Percentiles rank a stretch among this genome's conserved stretches.
These are phyloP conservation scores for Dillenia suffruticosa DNA, from an alignment of 164 flowering plant species.

Conservation along the genomic window DNA sequence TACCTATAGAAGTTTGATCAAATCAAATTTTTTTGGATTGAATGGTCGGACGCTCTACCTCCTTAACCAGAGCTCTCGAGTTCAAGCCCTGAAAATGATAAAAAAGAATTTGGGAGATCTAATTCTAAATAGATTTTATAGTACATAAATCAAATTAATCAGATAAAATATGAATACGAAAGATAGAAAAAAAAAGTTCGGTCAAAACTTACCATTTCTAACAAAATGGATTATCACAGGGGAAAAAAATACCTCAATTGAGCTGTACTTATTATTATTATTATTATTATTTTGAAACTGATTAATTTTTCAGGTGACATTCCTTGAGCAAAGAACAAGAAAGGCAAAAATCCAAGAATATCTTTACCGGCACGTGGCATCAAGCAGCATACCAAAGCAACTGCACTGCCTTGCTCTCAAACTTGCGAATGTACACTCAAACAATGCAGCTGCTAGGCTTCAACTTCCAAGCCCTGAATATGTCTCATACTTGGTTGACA, in stretches of 20 bases:
- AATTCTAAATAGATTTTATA: no score
- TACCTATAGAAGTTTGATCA: no score
- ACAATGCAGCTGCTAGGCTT: constrained; percentile 79
- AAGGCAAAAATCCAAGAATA: constrained; percentile 88
- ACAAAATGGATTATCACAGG: no score
- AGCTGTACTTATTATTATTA: neutral
- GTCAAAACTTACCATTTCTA: no score
- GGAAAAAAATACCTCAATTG: neutral
- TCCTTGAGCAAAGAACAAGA: constrained; percentile 77
- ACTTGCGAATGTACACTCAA: constrained; percentile 84
- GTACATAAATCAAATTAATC: no score
- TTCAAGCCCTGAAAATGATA: no score
- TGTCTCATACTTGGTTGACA: constrained; percentile 84
- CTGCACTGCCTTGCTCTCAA: constrained; percentile 80
- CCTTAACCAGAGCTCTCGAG: no score
- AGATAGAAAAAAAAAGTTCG: no score
- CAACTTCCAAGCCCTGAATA: constrained; percentile 81
- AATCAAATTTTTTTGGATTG: no score
- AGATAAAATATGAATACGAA: no score
- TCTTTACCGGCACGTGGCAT: constrained; percentile 90
- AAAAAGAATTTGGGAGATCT: no score
- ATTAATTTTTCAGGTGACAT: constrained; percentile 45
- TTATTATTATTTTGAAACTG: neutral
- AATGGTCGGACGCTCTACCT: no score
- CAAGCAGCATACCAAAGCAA: constrained; percentile 96